Evolutionary conservation across 495 filamentous ascomycete species (phyloP), one percentile per base, ranked within the genome.

Genomic region (Schizothecium vesticola): DNA sequence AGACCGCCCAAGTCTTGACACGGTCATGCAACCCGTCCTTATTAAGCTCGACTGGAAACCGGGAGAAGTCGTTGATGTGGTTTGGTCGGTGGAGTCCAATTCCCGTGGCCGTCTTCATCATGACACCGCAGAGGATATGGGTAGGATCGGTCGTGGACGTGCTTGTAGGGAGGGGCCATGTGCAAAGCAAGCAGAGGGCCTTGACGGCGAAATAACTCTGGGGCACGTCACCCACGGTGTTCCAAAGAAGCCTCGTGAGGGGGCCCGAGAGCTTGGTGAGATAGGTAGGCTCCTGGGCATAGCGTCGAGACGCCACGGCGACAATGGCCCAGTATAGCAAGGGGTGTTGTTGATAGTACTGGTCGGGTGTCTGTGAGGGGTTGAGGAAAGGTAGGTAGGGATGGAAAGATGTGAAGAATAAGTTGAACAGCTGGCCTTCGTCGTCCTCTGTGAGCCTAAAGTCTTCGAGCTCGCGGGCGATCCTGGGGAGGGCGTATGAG

Each of bases 21-120:
- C 94, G 87, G 73, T 97, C 93, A 71, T 89, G 86, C 65, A 97
- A 82, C 69, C 96, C 92, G 70, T 94, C 91, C 67, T 91, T 90
- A 70, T 91, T 91, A 36, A 96, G 85, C 70, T 94, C 90, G 21
- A 96, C 87, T 5, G 88, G 87, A 56, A 92, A 90, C 24, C 92
- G 87, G 26, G 90, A 91, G 78, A 97, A 97, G 78, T 97, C 93
- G 75, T 96, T 92, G 22, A 90, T 89, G 78, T 97, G 91, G 56
- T 90, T 93, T 9, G 93, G 93, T 24, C 93, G 88, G 73, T 97
- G 93, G 61, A 97, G 86, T 61, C 93, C 93, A 66, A 94, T 90
- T 69, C 94, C 92, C 78, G 94, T 94, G 16, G 93, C 91, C 64
- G 94, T 88, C 76, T 96, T 93, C 85, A 96, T 91, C 93, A 97